phyloP scores from a whole-genome alignment of 2,329 filamentous ascomycete species.

The Fusarium siculi region DNA sequence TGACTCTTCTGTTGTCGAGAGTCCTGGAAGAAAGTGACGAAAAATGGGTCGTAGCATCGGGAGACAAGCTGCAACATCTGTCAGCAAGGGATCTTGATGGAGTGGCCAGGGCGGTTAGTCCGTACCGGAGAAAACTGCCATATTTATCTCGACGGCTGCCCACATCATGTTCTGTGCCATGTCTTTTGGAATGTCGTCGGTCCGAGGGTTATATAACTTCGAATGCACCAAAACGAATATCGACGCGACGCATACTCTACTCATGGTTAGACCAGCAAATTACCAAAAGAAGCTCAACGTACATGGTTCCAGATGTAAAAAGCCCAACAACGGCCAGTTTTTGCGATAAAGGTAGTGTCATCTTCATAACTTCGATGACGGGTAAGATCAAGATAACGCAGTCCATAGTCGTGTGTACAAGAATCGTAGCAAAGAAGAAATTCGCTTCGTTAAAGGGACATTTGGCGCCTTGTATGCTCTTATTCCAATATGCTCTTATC shows the following conservation, averaged over 20 bases:
- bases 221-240: constrained; percentile 26
- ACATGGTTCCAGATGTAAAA: constrained; percentile 24
- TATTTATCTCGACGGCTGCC: constrained; percentile 35
- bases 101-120: rapidly evolving
- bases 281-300: rapidly evolving
- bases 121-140: constrained; percentile 35
- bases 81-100: rapidly evolving
- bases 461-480: constrained; percentile 32
- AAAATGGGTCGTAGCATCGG: constrained; percentile 24
- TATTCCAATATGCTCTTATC: constrained; percentile 48
- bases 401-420: constrained; percentile 45
- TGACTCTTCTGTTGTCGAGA: not conserved
- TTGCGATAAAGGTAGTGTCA: constrained; percentile 6
- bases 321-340: constrained; percentile 22
- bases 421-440: constrained; percentile 48
- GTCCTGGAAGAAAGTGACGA: not conserved
- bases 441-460: constrained; percentile 46
- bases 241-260: constrained; percentile 33
- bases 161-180: constrained; percentile 28
- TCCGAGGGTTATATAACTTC: constrained; percentile 13
- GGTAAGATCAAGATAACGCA: constrained; percentile 18
- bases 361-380: constrained; percentile 27
- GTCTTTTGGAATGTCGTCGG: constrained; percentile 26
- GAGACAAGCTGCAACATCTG: not conserved
- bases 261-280: rapidly evolving